Evolutionary conservation across 1,284 basidiomycete genomes (phyloP).

Genomic region (Fomitopsis schrenkii): DNA sequence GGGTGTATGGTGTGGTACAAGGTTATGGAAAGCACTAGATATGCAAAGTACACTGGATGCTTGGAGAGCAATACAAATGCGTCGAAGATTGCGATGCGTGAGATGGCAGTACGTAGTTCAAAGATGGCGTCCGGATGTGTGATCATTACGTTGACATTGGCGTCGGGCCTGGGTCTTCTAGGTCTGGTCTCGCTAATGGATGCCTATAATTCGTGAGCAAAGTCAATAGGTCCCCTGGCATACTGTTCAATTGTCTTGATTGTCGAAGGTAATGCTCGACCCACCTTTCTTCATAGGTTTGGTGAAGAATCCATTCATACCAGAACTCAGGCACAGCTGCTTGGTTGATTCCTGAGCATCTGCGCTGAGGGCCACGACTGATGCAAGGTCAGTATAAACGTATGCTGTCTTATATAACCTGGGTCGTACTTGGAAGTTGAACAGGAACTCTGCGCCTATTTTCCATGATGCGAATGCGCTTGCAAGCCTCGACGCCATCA

Average conservation of each 20-base stretch:
- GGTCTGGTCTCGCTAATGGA: neutral
- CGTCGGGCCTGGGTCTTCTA: slow-evolving; percentile 2
- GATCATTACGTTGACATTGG: slow-evolving; percentile 61
- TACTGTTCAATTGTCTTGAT: slow-evolving; percentile 1
- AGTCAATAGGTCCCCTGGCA: slow-evolving; percentile 16
- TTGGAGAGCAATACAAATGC: neutral
- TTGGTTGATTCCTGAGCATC: slow-evolving; percentile 74
- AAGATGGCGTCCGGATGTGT: neutral
- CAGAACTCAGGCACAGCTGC: slow-evolving; percentile 64
- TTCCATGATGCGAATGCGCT: slow-evolving; percentile 57
- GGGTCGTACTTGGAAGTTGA: slow-evolving; percentile 50
- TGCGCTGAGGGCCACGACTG: slow-evolving; percentile 67
- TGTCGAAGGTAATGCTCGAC: slow-evolving; percentile 17
- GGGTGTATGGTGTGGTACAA: neutral
- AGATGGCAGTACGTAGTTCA: neutral
- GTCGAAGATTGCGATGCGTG: slow-evolving; percentile 11
- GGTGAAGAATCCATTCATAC: slow-evolving; percentile 70
- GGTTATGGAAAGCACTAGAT: neutral
- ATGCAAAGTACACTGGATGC: neutral
- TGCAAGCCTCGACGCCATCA: slow-evolving; percentile 69
- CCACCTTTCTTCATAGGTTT: slow-evolving; percentile 63
- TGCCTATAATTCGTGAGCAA: slow-evolving; percentile 16
- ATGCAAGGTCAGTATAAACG: neutral
- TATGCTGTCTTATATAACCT: neutral
- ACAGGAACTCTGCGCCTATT: slow-evolving; percentile 44